phyloP scores from a whole-genome alignment of 2,329 filamentous ascomycete species.

The Alternaria metachromatica region DNA sequence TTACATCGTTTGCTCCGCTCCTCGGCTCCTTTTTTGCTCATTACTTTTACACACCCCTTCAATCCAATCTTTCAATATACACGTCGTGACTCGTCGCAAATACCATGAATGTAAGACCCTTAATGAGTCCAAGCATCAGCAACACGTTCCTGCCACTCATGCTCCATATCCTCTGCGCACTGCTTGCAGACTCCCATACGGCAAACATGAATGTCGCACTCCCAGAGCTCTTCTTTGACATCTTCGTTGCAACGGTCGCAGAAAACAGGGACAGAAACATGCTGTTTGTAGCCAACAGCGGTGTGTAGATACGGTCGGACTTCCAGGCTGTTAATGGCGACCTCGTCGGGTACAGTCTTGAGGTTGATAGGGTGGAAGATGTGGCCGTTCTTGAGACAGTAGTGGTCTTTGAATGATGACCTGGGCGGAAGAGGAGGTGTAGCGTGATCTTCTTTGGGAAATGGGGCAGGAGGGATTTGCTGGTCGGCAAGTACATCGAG shows the following conservation, averaged over 20 bases:
- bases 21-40: not conserved
- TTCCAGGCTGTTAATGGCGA: slow-evolving; percentile 22
- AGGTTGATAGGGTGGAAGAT: slow-evolving; percentile 27
- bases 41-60: not conserved
- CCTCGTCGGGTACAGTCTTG: slow-evolving; percentile 20
- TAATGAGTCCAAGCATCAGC: not conserved
- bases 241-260: slow-evolving; percentile 29
- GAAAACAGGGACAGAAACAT: slow-evolving; percentile 22
- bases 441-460: slow-evolving; percentile 20
- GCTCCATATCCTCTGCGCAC: slow-evolving; percentile 27
- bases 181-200: slow-evolving; percentile 22
- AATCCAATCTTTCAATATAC: not conserved
- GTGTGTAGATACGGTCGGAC: slow-evolving; percentile 24
- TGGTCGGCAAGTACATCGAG: slow-evolving; percentile 27
- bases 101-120: not conserved
- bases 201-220: slow-evolving; percentile 30
- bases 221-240: slow-evolving; percentile 24
- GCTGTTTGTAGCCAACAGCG: slow-evolving; percentile 15
- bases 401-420: slow-evolving; percentile 19
- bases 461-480: slow-evolving; percentile 25
- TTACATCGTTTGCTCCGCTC: not conserved
- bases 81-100: not conserved
- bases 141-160: slow-evolving; percentile 21
- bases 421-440: slow-evolving; percentile 1
- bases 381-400: slow-evolving; percentile 30